Evolutionary conservation across 768 basidiomycete species (phyloP).

Genomic region (Floccularia luteovirens): DNA sequence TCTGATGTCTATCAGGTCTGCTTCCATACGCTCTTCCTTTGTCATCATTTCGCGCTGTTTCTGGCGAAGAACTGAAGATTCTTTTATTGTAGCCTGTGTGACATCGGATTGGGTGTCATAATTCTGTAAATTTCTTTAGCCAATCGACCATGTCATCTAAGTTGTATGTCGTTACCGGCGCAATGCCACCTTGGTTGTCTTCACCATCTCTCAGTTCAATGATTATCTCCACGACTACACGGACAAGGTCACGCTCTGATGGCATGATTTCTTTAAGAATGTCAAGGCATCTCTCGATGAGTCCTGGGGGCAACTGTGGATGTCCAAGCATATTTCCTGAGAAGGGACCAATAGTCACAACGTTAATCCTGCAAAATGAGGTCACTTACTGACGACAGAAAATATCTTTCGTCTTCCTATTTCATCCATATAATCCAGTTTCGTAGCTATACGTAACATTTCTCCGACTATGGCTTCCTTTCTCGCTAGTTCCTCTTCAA

Average conservation of each 20-base stretch:
- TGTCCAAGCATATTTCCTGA: constrained; percentile 86
- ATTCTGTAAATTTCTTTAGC: constrained; percentile 10
- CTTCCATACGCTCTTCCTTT: constrained; percentile 54
- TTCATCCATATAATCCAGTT: constrained; percentile 90
- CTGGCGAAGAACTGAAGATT: constrained; percentile 19
- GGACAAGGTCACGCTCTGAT: constrained; percentile 54
- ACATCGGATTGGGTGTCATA: constrained; percentile 18
- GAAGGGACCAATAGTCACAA: not conserved
- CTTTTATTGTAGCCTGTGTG: constrained; percentile 18
- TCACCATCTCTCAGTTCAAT: constrained; percentile 27
- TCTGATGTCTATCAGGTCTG: constrained; percentile 71
- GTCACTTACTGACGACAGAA: constrained; percentile 72
- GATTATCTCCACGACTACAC: constrained; percentile 27
- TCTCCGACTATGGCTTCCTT: constrained; percentile 74
- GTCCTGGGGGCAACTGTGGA: constrained; percentile 66
- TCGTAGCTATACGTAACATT: constrained; percentile 71
- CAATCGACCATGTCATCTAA: no score
- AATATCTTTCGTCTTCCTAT: constrained; percentile 91
- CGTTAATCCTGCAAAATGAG: no score
- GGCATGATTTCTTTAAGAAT: constrained; percentile 77
- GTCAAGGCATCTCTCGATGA: constrained; percentile 80
- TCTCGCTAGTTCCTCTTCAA: constrained; percentile 55
- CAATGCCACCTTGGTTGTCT: constrained; percentile 22
- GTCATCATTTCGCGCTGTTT: constrained; percentile 54
- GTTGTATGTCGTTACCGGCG: no score